phyloP scores from a whole-genome alignment of 192 early-diverging fungal species.

The Backusella morwellensis region DNA sequence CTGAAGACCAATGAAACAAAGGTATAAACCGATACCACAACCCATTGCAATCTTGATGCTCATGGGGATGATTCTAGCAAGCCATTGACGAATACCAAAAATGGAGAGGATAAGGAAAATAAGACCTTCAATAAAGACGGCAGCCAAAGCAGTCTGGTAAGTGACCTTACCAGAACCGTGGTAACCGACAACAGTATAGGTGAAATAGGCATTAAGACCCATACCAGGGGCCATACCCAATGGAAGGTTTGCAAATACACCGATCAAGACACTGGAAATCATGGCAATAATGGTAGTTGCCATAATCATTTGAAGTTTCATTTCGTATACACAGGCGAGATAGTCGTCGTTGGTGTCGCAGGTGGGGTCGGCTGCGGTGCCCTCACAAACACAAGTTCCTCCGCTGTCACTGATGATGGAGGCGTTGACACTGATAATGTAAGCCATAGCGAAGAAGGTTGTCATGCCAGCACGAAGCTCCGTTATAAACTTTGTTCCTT shows the following conservation, averaged over 20 bases:
- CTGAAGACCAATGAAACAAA: slow-evolving; percentile 79
- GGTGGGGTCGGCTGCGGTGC: slow-evolving; percentile 46
- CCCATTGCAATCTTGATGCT: slow-evolving; percentile 73
- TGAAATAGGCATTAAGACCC: slow-evolving; percentile 83
- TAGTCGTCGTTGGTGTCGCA: slow-evolving; percentile 62
- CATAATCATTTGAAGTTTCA: slow-evolving; percentile 72
- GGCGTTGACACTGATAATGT: slow-evolving; percentile 69
- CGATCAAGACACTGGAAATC: slow-evolving; percentile 67
- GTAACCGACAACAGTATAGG: slow-evolving; percentile 81
- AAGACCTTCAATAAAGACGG: slow-evolving; percentile 81
- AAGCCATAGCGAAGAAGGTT: slow-evolving; percentile 47
- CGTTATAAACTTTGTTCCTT: slow-evolving; percentile 61
- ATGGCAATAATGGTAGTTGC: slow-evolving; percentile 67
- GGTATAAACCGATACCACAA: slow-evolving; percentile 75
- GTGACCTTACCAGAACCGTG: slow-evolving; percentile 76
- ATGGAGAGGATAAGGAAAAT: slow-evolving; percentile 76
- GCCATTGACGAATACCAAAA: slow-evolving; percentile 77
- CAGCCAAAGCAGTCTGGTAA: slow-evolving; percentile 66
- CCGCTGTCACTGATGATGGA: slow-evolving; percentile 75
- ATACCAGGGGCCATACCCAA: slow-evolving; percentile 79
- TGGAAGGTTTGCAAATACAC: slow-evolving; percentile 71
- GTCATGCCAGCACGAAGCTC: slow-evolving; percentile 71
- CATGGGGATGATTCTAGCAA: slow-evolving; percentile 70
- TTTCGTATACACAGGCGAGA: slow-evolving; percentile 55
- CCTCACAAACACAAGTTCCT: slow-evolving; percentile 74